phyloP scores from a whole-genome alignment of 2,329 filamentous ascomycete species.

The Penicillium concentricum region DNA sequence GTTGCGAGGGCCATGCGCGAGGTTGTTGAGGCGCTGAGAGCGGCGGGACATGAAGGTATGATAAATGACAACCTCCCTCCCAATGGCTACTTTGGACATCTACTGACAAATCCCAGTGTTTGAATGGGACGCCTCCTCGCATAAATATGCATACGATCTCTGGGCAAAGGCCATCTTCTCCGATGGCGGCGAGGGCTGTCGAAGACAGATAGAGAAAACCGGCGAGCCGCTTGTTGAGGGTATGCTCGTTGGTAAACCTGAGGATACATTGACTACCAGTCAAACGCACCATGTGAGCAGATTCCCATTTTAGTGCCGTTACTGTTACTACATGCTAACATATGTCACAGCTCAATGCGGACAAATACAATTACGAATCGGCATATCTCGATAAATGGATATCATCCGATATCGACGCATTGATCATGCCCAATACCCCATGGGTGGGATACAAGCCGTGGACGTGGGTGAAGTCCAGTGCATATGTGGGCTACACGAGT shows the following conservation, averaged over 20 bases:
- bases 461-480: slow-evolving; percentile 35
- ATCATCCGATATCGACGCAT: slow-evolving; percentile 31
- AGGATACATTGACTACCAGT: slow-evolving; percentile 26
- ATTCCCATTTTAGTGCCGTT: background rate
- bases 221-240: slow-evolving; percentile 36
- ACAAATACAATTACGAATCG: slow-evolving; percentile 31
- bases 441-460: slow-evolving; percentile 35
- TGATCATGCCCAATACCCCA: slow-evolving; percentile 35
- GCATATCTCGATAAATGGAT: slow-evolving; percentile 32
- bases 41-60: slow-evolving; percentile 55
- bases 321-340: background rate
- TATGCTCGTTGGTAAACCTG: slow-evolving; percentile 35
- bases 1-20: slow-evolving; percentile 54
- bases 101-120: slow-evolving; percentile 21
- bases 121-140: slow-evolving; percentile 33
- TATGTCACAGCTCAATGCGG: slow-evolving; percentile 22
- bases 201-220: slow-evolving; percentile 28
- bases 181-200: slow-evolving; percentile 34
- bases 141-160: slow-evolving; percentile 29
- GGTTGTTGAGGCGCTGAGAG: slow-evolving; percentile 57
- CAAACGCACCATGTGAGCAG: slow-evolving; percentile 29
- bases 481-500: slow-evolving; percentile 36
- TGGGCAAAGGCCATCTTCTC: slow-evolving; percentile 36
- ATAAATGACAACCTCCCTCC: too few relatives aligned
- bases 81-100: fast-evolving